Conservation (phyloP, 257 asterid species). For the Solanum appendiculatum region DNA sequence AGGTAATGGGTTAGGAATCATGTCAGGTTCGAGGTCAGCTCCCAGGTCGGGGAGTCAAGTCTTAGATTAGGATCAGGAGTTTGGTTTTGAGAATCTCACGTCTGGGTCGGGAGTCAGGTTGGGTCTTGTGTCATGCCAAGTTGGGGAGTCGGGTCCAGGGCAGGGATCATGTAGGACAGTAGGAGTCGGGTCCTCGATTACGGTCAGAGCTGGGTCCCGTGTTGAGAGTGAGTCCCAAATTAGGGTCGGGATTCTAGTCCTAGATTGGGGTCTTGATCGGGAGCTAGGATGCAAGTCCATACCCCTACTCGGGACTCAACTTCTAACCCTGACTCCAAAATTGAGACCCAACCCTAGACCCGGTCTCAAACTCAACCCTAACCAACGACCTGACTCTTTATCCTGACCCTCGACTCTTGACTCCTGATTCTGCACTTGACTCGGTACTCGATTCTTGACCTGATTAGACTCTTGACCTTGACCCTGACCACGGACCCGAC, state of each 20-base stretch:
- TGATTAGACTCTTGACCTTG: neutral
- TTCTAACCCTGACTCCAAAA: neutral
- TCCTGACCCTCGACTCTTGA: neutral
- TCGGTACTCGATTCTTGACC: neutral
- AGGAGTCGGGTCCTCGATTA: neutral
- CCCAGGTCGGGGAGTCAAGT: neutral
- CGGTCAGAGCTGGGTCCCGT: too few relatives aligned
- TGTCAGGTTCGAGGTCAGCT: neutral
- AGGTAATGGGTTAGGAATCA: neutral
- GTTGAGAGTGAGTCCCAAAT: too few relatives aligned
- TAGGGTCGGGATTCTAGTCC: too few relatives aligned
- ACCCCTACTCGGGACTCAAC: neutral
- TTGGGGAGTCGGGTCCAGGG: neutral
- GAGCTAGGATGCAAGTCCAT: too few relatives aligned
- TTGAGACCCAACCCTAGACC: neutral
- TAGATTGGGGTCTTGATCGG: too few relatives aligned
- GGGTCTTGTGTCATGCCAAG: neutral
- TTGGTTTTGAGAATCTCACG: neutral
- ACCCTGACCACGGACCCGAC: neutral
- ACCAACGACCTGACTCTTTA: neutral
- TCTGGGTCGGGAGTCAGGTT: neutral
- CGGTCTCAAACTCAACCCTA: neutral
- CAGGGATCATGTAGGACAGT: neutral
- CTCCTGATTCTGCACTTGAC: neutral
- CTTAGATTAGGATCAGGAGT: neutral